Percentiles rank a stretch among this genome's conserved stretches.
Evolutionary conservation across 768 basidiomycete genomes (phyloP).

Genomic region (Naganishia vaughanmartiniae): DNA sequence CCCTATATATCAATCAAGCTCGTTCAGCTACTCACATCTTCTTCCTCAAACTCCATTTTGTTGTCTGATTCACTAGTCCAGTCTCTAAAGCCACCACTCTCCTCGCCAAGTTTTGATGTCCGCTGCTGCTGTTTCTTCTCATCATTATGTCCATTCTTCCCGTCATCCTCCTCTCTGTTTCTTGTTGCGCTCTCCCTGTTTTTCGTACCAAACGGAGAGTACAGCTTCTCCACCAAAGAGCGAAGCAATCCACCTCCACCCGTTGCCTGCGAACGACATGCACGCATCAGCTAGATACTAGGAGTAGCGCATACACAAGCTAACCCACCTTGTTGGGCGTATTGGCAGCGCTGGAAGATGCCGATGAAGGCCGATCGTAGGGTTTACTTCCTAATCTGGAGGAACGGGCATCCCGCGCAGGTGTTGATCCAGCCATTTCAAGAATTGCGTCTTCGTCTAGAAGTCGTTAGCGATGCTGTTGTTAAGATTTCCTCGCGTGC

Average conservation of each 20-base stretch:
- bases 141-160: background rate
- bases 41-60: constrained; percentile 1
- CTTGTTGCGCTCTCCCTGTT: background rate
- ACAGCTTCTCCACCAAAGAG: constrained; percentile 12
- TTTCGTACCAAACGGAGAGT: constrained; percentile 6
- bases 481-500: too few species aligned
- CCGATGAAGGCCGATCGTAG: constrained; percentile 19
- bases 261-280: background rate
- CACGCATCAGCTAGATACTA: background rate
- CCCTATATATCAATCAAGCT: background rate
- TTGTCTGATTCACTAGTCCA: background rate
- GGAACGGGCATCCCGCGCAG: constrained; percentile 18
- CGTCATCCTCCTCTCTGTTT: background rate
- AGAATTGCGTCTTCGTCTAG: background rate
- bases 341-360: constrained; percentile 12
- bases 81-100: background rate
- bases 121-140: background rate
- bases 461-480: too few species aligned
- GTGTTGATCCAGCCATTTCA: constrained; percentile 14
- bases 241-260: constrained; percentile 3
- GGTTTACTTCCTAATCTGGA: constrained; percentile 11
- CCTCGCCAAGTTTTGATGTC: background rate
- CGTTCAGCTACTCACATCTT: background rate
- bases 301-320: too few species aligned
- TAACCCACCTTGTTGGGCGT: constrained; percentile 8